These are phyloP conservation scores for Lentinula guzmanii DNA, from an alignment of 768 basidiomycete genomes.

Conservation along the genomic window DNA sequence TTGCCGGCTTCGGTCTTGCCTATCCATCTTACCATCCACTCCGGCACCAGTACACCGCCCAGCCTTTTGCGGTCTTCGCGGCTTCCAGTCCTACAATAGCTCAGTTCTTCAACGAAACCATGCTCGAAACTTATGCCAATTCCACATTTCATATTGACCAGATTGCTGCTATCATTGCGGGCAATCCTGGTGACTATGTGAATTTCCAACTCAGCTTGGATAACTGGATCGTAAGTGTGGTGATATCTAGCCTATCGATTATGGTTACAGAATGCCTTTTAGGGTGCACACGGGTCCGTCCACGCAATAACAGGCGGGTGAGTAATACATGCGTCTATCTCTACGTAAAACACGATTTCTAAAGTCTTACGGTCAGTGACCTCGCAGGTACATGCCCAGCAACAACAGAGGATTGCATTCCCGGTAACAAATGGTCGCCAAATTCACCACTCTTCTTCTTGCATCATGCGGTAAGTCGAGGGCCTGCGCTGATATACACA, in stretches of 20 bases:
- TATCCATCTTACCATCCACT: slow-evolving; percentile 25
- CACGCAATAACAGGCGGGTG: background rate
- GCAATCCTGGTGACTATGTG: background rate
- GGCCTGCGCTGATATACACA: too few relatives aligned
- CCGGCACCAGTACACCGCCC: slow-evolving; percentile 25
- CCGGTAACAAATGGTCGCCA: slow-evolving; percentile 10
- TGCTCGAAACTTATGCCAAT: background rate
- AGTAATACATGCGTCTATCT: background rate
- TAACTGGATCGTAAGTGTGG: background rate
- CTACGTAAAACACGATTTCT: too few relatives aligned
- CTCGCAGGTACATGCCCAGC: slow-evolving; percentile 15
- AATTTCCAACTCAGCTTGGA: background rate
- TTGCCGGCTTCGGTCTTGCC: slow-evolving; percentile 16
- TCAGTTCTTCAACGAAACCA: background rate
- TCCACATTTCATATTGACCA: background rate
- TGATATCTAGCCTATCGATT: background rate
- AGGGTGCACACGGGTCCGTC: background rate
- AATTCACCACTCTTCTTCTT: slow-evolving; percentile 6
- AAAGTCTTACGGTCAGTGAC: background rate
- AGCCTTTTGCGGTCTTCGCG: slow-evolving; percentile 13
- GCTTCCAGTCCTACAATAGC: background rate
- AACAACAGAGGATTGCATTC: slow-evolving; percentile 16
- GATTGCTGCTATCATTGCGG: background rate
- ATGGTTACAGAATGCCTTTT: background rate
- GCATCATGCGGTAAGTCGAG: background rate